Percentiles rank a stretch among this genome's conserved stretches.
Conservation (phyloP, 768 basidiomycete species). For the Mycena vulgaris region DNA sequence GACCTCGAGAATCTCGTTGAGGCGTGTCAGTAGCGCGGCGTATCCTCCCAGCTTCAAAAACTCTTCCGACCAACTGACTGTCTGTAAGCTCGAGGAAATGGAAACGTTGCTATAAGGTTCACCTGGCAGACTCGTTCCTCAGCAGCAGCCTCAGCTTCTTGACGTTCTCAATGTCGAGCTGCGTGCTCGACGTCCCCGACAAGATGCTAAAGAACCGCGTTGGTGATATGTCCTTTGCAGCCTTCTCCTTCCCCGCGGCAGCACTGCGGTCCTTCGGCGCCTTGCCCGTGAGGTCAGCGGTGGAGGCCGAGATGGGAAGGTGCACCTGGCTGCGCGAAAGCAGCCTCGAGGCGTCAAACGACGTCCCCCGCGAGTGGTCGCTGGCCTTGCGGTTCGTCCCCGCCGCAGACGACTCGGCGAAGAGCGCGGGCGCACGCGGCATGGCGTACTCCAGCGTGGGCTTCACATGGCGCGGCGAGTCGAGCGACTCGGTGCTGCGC, state of each 20-base stretch:
- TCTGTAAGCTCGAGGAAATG: neutral
- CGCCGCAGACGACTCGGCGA: slow-evolving; percentile 54
- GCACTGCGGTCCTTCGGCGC: slow-evolving; percentile 34
- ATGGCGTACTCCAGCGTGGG: slow-evolving; percentile 57
- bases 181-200: slow-evolving; percentile 74
- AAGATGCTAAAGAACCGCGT: slow-evolving; percentile 79
- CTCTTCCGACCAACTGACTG: slow-evolving; percentile 86
- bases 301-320: slow-evolving; percentile 59
- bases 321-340: slow-evolving; percentile 70
- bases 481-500: slow-evolving; percentile 81
- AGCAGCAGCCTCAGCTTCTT: slow-evolving; percentile 92
- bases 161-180: slow-evolving; percentile 87
- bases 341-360: slow-evolving; percentile 68
- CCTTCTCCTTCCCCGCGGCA: slow-evolving; percentile 65
- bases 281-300: slow-evolving; percentile 59
- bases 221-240: slow-evolving; percentile 70
- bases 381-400: slow-evolving; percentile 57
- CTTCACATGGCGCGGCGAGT: slow-evolving; percentile 65
- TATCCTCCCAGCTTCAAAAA: slow-evolving; percentile 92
- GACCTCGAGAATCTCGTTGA: slow-evolving; percentile 93
- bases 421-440: slow-evolving; percentile 54
- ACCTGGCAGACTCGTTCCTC: slow-evolving; percentile 94
- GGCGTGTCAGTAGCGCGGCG: slow-evolving; percentile 81
- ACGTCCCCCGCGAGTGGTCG: slow-evolving; percentile 71
- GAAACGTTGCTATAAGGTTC: slow-evolving; percentile 29